Evolutionary conservation across 805 yeast genomes (phyloP).

Genomic region (Brettanomyces custersianus): DNA sequence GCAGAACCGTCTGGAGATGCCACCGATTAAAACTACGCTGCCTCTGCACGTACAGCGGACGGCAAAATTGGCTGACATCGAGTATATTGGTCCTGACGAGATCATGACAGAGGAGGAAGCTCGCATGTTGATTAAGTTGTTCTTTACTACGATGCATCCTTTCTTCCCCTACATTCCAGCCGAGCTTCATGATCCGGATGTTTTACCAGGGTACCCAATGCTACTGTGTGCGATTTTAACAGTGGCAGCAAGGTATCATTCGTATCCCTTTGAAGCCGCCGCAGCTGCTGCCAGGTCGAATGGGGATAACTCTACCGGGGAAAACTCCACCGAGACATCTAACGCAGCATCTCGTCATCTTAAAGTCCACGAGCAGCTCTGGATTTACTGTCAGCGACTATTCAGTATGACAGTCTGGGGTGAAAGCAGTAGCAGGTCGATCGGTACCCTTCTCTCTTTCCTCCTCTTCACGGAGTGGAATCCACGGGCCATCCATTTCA

Average conservation of each 20-base stretch:
- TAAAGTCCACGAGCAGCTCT: conserved; percentile 66
- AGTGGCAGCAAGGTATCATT: conserved; percentile 69
- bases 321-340: conserved; percentile 19
- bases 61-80: conserved; percentile 45
- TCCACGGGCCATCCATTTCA: conserved; percentile 87
- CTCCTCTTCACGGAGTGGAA: conserved; percentile 90
- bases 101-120: conserved; percentile 60
- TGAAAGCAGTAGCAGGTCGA: conserved; percentile 77
- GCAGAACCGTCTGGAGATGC: conserved; percentile 28
- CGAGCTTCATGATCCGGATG: conserved; percentile 57
- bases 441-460: conserved; percentile 82
- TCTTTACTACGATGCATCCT: conserved; percentile 77
- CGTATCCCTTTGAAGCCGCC: conserved; percentile 34
- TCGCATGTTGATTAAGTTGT: conserved; percentile 43
- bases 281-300: conserved; percentile 3
- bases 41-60: conserved; percentile 39
- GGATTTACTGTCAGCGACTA: conserved; percentile 77
- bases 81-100: conserved; percentile 46
- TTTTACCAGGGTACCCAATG: conserved; percentile 71
- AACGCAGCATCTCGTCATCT: conserved; percentile 29
- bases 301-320: conserved; percentile 5
- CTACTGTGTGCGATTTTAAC: conserved; percentile 74
- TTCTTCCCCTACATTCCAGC: conserved; percentile 82
- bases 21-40: conserved; percentile 32
- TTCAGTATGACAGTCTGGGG: conserved; percentile 91